Evolutionary conservation across 75 land plant genomes (phyloP).

Genomic region (Azolla pinnata): DNA sequence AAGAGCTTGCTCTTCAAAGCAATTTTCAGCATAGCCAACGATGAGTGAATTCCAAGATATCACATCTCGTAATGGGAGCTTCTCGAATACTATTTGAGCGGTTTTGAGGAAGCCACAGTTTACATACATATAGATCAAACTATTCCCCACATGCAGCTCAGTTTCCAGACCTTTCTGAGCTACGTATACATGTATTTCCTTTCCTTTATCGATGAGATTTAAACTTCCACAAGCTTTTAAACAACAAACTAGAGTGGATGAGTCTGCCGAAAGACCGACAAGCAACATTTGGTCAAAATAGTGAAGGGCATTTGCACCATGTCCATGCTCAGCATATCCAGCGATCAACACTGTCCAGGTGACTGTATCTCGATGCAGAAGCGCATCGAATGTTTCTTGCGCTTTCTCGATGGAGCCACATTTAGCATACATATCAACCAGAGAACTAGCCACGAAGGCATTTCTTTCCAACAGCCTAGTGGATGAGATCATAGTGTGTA

Average conservation of each 20-base stretch:
- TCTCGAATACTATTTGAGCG: constrained; percentile 15
- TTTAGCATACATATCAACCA: constrained; percentile 19
- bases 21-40: constrained; percentile 14
- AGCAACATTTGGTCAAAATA: constrained; percentile 2
- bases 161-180: background rate
- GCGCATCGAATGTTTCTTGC: constrained; percentile 6
- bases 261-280: constrained; percentile 2
- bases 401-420: constrained; percentile 11
- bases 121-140: constrained; percentile 20
- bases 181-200: constrained; percentile 1
- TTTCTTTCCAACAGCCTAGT: constrained; percentile 5
- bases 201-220: constrained; percentile 10
- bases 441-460: constrained; percentile 7
- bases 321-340: constrained; percentile 9
- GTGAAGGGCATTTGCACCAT: constrained; percentile 4
- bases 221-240: constrained; percentile 11
- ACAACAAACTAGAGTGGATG: constrained; percentile 1
- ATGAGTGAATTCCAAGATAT: constrained; percentile 25
- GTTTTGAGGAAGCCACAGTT: constrained; percentile 11
- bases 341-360: constrained; percentile 11
- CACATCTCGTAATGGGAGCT: constrained; percentile 3
- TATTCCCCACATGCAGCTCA: constrained; percentile 6
- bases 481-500: background rate
- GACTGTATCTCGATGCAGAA: constrained; percentile 1
- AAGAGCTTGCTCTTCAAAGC: constrained; percentile 13